Conservation (phyloP, 2,329 filamentous ascomycete species). For the Coleophoma cylindrospora region DNA sequence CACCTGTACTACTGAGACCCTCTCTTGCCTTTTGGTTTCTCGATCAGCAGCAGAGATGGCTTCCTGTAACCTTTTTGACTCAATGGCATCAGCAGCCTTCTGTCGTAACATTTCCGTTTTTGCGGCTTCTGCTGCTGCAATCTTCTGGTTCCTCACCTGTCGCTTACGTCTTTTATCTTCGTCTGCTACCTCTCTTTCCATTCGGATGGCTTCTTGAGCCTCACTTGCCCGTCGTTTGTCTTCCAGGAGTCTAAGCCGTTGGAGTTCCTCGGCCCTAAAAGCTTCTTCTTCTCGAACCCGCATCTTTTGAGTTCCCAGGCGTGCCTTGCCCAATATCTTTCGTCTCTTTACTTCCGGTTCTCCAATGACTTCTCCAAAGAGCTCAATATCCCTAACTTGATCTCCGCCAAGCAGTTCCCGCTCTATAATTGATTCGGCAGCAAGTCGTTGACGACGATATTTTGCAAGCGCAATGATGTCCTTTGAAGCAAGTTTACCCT, state of each 20-base stretch:
- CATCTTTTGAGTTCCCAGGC: slow-evolving; percentile 1
- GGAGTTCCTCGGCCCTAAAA: no score
- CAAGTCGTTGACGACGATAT: slow-evolving; percentile 6
- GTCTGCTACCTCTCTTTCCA: not conserved
- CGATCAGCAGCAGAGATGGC: not conserved
- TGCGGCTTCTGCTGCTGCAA: not conserved
- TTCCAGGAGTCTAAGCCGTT: not conserved
- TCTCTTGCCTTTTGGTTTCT: slow-evolving; percentile 2
- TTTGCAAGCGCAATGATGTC: slow-evolving; percentile 2
- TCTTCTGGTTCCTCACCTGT: not conserved
- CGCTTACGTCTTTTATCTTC: not conserved
- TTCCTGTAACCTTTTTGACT: not conserved
- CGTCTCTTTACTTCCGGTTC: slow-evolving; percentile 2
- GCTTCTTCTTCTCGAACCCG: not conserved
- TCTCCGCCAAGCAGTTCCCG: slow-evolving; percentile 7
- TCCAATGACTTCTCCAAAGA: slow-evolving; percentile 16
- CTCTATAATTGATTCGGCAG: slow-evolving; percentile 11
- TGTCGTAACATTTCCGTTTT: not conserved
- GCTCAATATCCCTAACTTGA: slow-evolving; percentile 5
- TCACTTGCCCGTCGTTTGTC: not conserved
- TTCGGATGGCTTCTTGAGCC: not conserved
- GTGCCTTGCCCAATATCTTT: not conserved
- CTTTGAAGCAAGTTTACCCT: slow-evolving; percentile 1
- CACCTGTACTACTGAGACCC: slow-evolving; percentile 2
- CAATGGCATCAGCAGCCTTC: not conserved